These are phyloP conservation scores for Phytophthora litchii DNA, from an alignment of 352 stramenopile genomes.

Conservation along the genomic window DNA sequence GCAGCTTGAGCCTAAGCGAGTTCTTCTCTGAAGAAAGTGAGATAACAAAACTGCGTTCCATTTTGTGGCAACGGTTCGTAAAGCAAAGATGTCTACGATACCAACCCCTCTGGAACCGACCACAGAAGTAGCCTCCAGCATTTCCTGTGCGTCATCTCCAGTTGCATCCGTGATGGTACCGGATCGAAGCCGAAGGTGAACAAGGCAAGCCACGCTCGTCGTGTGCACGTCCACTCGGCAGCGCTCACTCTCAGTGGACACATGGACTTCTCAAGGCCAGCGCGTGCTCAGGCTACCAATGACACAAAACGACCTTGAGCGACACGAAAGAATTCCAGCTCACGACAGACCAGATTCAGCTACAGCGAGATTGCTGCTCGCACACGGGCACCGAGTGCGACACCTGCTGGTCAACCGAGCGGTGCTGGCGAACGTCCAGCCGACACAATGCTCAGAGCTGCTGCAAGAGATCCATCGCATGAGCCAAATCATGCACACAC, in stretches of 20 bases:
- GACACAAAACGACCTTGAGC: neutral
- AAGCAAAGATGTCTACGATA: neutral
- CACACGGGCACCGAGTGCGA: constrained; percentile 27
- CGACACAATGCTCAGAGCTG: constrained; percentile 33
- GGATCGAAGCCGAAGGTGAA: constrained; percentile 12
- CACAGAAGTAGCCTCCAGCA: too few relatives aligned
- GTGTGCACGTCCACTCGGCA: constrained; percentile 9
- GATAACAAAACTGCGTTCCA: neutral
- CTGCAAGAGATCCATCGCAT: constrained; percentile 47
- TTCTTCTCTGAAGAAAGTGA: neutral
- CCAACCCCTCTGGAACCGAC: neutral
- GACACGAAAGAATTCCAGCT: neutral
- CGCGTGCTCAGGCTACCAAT: constrained; percentile 13
- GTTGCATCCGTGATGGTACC: constrained; percentile 4
- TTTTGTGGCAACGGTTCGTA: neutral
- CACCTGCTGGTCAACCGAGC: constrained; percentile 27
- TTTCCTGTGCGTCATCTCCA: neutral
- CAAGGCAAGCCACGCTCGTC: constrained; percentile 13
- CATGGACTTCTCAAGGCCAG: constrained; percentile 16
- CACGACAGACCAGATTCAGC: constrained; percentile 3
- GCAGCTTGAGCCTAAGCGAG: neutral
- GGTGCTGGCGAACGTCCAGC: constrained; percentile 28
- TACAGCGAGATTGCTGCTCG: constrained; percentile 10
- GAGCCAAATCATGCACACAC: constrained; percentile 24
- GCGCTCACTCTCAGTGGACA: neutral